Conservation (phyloP, 176 grass and related monocot species). For the Carex myosuroides region DNA sequence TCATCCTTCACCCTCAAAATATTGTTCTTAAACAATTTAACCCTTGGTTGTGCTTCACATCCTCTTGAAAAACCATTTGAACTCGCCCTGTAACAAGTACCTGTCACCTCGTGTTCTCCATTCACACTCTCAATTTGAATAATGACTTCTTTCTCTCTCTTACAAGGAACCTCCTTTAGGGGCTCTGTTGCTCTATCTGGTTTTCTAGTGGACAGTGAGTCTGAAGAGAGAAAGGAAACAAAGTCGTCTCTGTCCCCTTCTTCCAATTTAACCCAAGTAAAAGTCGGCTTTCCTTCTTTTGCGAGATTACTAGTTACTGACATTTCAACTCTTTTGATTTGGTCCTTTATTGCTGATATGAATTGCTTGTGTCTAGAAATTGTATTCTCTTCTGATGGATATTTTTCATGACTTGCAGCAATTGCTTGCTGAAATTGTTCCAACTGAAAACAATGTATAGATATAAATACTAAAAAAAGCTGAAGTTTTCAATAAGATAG, state of each 20-base stretch:
- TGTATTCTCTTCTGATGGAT: conserved; percentile 51
- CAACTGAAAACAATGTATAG: conserved; percentile 35
- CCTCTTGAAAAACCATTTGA: conserved; percentile 33
- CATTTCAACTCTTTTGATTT: conserved; percentile 54
- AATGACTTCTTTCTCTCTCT: conserved; percentile 25
- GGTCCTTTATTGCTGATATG: conserved; percentile 48
- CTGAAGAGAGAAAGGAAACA: conserved; percentile 70
- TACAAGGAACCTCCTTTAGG: conserved; percentile 29
- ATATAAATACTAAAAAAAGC: neutral
- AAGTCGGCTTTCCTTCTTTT: conserved; percentile 30
- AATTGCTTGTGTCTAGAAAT: conserved; percentile 60
- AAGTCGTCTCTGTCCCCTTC: conserved; percentile 73
- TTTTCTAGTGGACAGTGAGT: conserved; percentile 26
- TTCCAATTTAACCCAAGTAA: conserved; percentile 76
- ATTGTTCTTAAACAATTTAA: conserved; percentile 62
- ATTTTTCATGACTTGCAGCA: conserved; percentile 39
- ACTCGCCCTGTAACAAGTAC: conserved; percentile 8
- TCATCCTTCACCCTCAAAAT: conserved; percentile 62
- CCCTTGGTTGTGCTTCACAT: conserved; percentile 34
- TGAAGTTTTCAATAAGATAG: neutral
- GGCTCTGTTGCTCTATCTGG: conserved; percentile 33
- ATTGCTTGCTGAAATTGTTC: conserved; percentile 85
- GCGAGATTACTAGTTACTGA: conserved; percentile 35
- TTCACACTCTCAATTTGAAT: conserved; percentile 30
- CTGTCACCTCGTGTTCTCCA: conserved; percentile 18